phyloP scores from a whole-genome alignment of 2,329 filamentous ascomycete species.

The Nemania serpens region DNA sequence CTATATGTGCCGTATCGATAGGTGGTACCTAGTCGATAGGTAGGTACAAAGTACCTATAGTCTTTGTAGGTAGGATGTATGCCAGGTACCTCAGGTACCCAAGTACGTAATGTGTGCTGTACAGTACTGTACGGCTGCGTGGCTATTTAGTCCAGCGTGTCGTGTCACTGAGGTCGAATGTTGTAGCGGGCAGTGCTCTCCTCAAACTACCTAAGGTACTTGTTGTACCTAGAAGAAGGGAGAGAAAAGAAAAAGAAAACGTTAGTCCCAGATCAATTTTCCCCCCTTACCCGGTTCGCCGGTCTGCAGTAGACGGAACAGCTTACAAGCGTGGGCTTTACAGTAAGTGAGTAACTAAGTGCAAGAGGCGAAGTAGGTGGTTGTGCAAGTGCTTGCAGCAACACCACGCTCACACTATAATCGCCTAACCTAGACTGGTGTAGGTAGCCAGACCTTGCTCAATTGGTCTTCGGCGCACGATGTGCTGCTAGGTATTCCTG shows the following conservation, averaged over 20 bases:
- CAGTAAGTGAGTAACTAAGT: no score
- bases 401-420: not conserved
- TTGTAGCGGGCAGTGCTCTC: not conserved
- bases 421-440: not conserved
- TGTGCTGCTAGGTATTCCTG: conserved; percentile 12
- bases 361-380: not conserved
- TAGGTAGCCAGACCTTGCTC: not conserved
- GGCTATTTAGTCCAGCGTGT: not conserved
- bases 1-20: not conserved
- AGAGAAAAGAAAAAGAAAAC: conserved; percentile 4
- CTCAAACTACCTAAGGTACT: not conserved
- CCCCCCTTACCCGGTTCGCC: conserved; percentile 6
- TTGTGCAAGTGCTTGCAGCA: conserved; percentile 25
- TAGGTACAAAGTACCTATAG: not conserved
- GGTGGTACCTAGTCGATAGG: not conserved
- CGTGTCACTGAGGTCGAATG: not conserved
- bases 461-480: conserved; percentile 10
- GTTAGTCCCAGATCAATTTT: conserved; percentile 11
- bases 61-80: not conserved
- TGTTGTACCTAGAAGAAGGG: not conserved
- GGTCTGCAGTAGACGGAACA: not conserved
- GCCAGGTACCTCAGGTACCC: no score
- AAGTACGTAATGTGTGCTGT: no score
- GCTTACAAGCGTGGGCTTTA: conserved; percentile 12
- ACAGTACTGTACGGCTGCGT: no score